Conservation (phyloP, 2,329 filamentous ascomycete species). For the Aspergillus tubingensis region DNA sequence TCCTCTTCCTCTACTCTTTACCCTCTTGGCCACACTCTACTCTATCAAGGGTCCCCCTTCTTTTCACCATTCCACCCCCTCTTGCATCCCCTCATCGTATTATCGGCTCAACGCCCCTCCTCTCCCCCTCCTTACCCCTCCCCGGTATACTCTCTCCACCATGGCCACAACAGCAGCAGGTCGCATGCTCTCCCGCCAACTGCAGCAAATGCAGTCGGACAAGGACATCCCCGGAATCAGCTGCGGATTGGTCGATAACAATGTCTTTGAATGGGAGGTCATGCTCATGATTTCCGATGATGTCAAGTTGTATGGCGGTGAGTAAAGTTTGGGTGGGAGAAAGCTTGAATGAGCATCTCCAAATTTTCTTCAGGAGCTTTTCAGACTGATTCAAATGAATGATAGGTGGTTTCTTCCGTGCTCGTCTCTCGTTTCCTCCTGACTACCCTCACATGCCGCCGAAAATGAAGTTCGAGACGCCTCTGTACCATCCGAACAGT, state of each 20-base stretch:
- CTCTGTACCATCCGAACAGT: constrained; percentile 93
- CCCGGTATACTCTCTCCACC: constrained; percentile 10
- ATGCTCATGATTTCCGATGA: constrained; percentile 98
- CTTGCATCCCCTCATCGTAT: background rate
- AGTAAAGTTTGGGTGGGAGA: constrained; percentile 29
- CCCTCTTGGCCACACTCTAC: background rate
- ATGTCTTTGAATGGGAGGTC: constrained; percentile 97
- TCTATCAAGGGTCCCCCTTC: background rate
- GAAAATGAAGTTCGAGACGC: constrained; percentile 79
- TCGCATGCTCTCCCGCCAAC: constrained; percentile 75
- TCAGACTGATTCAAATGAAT: too few relatives aligned
- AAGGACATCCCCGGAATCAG: constrained; percentile 94
- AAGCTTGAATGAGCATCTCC: background rate
- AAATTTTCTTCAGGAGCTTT: too few relatives aligned
- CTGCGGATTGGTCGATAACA: constrained; percentile 80
- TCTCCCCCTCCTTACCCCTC: constrained; percentile 2
- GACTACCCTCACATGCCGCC: constrained; percentile 88
- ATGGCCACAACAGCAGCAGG: constrained; percentile 49
- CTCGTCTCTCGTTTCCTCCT: constrained; percentile 76
- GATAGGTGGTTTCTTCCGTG: constrained; percentile 87
- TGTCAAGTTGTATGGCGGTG: constrained; percentile 90
- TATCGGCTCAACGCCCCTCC: background rate
- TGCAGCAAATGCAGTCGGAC: constrained; percentile 90
- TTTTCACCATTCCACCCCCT: background rate
- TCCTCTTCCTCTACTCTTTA: background rate